phyloP scores from a whole-genome alignment of 208 protist species.

The Crithidia fasciculata region DNA sequence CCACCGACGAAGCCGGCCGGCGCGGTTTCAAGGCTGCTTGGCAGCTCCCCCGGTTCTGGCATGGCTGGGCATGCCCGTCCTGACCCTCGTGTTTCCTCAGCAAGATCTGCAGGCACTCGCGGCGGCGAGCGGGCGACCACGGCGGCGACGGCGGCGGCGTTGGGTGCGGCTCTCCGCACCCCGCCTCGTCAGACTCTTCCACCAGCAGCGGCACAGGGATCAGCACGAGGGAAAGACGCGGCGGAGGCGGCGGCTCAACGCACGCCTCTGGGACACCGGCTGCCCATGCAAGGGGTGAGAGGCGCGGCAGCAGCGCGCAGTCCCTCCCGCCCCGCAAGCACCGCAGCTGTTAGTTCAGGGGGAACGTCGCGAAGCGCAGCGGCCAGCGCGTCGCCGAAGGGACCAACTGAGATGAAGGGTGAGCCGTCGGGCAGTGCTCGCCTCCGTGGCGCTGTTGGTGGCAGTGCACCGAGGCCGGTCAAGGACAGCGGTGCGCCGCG shows the following conservation, averaged over 20 bases:
- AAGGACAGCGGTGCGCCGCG: too few species aligned
- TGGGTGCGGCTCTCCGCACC: conserved; percentile 12
- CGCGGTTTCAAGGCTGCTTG: too few species aligned
- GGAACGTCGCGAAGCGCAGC: not conserved
- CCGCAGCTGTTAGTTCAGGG: not conserved
- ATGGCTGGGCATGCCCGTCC: not conserved
- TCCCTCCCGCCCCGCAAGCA: not conserved
- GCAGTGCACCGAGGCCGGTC: too few species aligned
- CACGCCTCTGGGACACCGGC: not conserved
- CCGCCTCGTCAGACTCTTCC: not conserved
- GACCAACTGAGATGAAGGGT: not conserved
- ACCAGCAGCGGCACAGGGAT: not conserved
- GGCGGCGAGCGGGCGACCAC: not conserved
- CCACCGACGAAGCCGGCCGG: not conserved
- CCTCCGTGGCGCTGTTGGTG: too few species aligned
- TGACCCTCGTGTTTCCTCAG: not conserved
- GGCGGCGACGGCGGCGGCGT: not conserved
- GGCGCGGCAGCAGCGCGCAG: not conserved
- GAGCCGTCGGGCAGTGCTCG: not conserved
- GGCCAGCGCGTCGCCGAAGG: not conserved
- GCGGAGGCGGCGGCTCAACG: not conserved
- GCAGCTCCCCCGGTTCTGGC: not conserved
- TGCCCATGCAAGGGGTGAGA: not conserved
- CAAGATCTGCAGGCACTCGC: not conserved
- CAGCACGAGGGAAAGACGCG: not conserved